Evolutionary conservation across 2,329 filamentous ascomycete genomes (phyloP), one percentile per base, ranked within the genome.

Genomic region (Aspergillus unguis): DNA sequence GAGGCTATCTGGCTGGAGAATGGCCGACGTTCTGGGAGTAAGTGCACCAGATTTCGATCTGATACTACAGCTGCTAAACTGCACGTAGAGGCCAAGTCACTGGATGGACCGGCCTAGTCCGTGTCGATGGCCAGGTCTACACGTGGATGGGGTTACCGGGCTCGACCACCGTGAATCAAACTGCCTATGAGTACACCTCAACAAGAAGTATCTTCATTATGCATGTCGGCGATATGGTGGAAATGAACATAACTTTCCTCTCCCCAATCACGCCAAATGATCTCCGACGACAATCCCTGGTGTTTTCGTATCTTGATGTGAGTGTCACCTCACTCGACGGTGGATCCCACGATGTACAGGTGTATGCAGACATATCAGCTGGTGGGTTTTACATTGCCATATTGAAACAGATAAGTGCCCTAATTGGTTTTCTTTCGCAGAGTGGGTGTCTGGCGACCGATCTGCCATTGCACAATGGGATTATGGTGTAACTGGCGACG

Each of bases 331-430:
- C 86, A 1, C 62, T 82, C 2, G 87, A 91, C 67, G 85, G 84
- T 8, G 65, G 65, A 2, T 60, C 74, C 1, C 87, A 91, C 65
- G 71, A 81, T 40, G 84, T 90, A 1, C 81, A 89, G 62, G 63
- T 91, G 4, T 91, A 92, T 64, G 78, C 85, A 26, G 88, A 91
- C 63, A 84, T 90, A 36, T 85, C 86, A 48, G 85, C 83, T 50
- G 84, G 84, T 86, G 66, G 66, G 79, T 67, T 35, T 28, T 26
- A 28, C 6, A 26, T 8, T 26, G 8, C 33, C n/a, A 32, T 46
- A 26, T 7, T 27, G 41, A 6, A 26, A 8, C 32, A 29, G 5
- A 9, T 5, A 41, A 27, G 3, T 23, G 25, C 17, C 8, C 4
- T 27, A 32, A 48, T 56, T 65, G 40, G 65, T 40, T 8, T 23